Conservation (phyloP, 768 basidiomycete species). For the Holtermannia corniformis region DNA sequence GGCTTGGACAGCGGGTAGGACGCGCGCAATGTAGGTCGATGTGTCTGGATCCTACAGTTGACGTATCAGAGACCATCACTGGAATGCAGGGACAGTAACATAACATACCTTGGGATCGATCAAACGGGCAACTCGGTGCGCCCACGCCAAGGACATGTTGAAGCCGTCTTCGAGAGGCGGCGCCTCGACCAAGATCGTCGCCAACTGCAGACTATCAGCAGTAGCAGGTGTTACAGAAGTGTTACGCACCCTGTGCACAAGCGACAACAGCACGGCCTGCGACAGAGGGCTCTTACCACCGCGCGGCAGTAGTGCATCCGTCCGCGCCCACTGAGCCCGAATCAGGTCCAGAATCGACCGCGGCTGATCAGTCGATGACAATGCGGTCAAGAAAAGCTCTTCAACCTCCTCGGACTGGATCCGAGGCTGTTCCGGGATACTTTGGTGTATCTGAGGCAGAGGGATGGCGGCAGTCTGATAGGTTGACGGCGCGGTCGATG, state of each 20-base stretch:
- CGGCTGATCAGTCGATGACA: conserved; percentile 10
- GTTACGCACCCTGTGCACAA: conserved; percentile 31
- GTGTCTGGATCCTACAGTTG: conserved; percentile 8
- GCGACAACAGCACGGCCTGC: conserved; percentile 34
- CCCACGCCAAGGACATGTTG: conserved; percentile 8
- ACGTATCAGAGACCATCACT: neutral
- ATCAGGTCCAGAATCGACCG: conserved; percentile 19
- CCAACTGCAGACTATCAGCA: conserved; percentile 8
- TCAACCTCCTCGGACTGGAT: conserved; percentile 15
- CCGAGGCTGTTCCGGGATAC: neutral
- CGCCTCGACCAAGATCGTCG: conserved; percentile 11
- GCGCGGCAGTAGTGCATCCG: conserved; percentile 21
- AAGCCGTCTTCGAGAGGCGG: conserved; percentile 6
- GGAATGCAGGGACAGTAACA: neutral
- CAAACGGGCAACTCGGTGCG: conserved; percentile 7
- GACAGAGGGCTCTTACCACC: conserved; percentile 18
- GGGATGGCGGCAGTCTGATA: neutral
- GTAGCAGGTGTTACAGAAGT: neutral
- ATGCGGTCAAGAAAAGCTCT: conserved; percentile 26
- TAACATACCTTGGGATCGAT: conserved; percentile 15
- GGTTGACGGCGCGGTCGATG: neutral
- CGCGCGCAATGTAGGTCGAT: conserved; percentile 6
- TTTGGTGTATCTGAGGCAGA: neutral
- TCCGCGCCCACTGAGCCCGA: conserved; percentile 9
- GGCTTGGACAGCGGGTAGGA: conserved; percentile 7